Conservation (phyloP, 2,329 filamentous ascomycete species). For the Xylariaceae sp. region DNA sequence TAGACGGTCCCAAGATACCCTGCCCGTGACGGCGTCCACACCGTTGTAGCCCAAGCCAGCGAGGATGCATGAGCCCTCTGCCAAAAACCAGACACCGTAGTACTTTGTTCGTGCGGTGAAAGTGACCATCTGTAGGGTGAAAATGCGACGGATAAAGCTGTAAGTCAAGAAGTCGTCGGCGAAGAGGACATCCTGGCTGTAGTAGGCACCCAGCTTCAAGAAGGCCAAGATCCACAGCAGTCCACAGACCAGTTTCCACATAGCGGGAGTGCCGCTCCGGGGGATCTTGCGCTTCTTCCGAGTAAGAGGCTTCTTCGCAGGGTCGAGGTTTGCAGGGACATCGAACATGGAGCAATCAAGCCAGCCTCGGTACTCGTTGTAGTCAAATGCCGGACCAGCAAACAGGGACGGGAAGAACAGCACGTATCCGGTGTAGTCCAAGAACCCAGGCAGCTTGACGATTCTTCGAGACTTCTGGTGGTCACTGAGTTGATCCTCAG, state of each 20-base stretch:
- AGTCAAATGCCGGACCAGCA: constrained; percentile 90
- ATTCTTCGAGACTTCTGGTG: constrained; percentile 80
- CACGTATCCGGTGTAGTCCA: constrained; percentile 87
- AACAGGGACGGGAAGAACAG: constrained; percentile 92
- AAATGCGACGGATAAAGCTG: constrained; percentile 66
- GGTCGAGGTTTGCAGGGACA: constrained; percentile 72
- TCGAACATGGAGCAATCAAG: constrained; percentile 95
- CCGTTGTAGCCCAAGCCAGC: constrained; percentile 93
- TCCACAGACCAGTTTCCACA: constrained; percentile 67
- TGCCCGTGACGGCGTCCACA: constrained; percentile 76
- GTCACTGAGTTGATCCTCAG: constrained; percentile 74
- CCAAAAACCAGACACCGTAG: constrained; percentile 91
- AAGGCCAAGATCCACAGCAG: constrained; percentile 76
- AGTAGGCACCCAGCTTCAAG: constrained; percentile 64
- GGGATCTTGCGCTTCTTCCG: constrained; percentile 90
- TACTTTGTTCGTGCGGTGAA: constrained; percentile 84
- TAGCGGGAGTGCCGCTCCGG: constrained; percentile 79
- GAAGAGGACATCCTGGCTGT: constrained; percentile 58
- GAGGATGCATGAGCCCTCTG: constrained; percentile 91
- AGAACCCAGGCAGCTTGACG: constrained; percentile 62
- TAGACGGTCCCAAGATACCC: constrained; percentile 80
- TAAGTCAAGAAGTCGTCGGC: constrained; percentile 62
- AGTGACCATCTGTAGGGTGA: constrained; percentile 76
- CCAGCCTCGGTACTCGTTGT: constrained; percentile 85
- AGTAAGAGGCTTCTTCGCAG: constrained; percentile 76